phyloP scores from a whole-genome alignment of 2,329 filamentous ascomycete species.

The Hypoxylon rubiginosum region DNA sequence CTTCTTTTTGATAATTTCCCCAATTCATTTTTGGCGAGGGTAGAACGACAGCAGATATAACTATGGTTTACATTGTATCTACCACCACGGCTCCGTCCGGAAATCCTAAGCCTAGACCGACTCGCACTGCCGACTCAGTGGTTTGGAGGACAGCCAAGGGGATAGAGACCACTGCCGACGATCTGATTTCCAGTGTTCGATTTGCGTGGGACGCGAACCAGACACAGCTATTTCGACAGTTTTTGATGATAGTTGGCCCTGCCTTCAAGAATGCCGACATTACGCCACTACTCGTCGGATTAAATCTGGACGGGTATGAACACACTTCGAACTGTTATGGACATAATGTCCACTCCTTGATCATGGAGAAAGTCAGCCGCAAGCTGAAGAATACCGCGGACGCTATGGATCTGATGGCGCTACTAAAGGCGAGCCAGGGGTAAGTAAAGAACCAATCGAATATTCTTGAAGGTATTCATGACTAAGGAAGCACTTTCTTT shows the following conservation, averaged over 20 bases:
- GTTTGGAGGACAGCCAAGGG: constrained; percentile 29
- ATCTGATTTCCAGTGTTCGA: constrained; percentile 19
- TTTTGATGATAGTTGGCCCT: constrained; percentile 21
- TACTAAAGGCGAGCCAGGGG: constrained; percentile 18
- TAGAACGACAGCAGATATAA: background rate
- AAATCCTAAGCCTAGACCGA: background rate
- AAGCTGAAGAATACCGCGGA: constrained; percentile 30
- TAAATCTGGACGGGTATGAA: constrained; percentile 39
- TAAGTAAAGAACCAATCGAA: constrained; percentile 8
- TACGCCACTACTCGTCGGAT: constrained; percentile 19
- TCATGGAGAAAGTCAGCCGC: constrained; percentile 29
- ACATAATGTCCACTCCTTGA: constrained; percentile 29
- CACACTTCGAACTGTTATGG: constrained; percentile 19
- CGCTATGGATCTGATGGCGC: constrained; percentile 2
- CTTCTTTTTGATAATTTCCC: too few relatives aligned
- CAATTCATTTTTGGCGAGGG: too few relatives aligned
- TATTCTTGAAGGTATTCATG: background rate
- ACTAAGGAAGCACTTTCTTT: background rate
- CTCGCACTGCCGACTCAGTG: constrained; percentile 26
- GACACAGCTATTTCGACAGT: constrained; percentile 18
- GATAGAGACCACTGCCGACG: constrained; percentile 16
- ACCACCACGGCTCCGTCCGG: background rate
- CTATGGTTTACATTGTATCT: constrained; percentile 20
- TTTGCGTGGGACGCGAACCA: constrained; percentile 36
- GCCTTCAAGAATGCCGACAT: constrained; percentile 28